Evolutionary conservation across 108 stramenopile species (phyloP), one percentile per base, ranked within the genome.

Genomic region (Nitzschia sp.): DNA sequence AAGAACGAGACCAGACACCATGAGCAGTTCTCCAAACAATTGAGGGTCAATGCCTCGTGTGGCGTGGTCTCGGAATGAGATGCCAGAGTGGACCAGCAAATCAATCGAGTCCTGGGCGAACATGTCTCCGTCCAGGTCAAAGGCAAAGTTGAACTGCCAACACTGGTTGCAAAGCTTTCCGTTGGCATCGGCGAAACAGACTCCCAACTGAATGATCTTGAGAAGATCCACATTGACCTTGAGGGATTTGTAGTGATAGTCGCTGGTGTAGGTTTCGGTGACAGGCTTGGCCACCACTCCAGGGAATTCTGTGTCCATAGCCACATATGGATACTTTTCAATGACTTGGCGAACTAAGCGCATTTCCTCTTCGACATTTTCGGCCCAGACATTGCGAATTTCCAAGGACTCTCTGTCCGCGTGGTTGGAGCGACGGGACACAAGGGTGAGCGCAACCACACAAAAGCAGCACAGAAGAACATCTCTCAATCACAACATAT

Each of bases 61-160:
- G 48, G 92, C 94, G 74, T 97, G 97, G 73, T 89, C 89, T 21
- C 89, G 84, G 58, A 99, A 97, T 56, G 94, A 92, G 56, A 99
- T 98, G 14, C 99, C 99, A 8, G 90, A 90, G 41, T 88, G 75
- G 39, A 92, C 86, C 67, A 99, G 76, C 57, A 98, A 83, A 73
- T 98, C 95, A 70, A 99, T 99, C 34, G 93, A 95, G 69, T 98
- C 99, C 69, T 98, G 96, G 1, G 97, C 97, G 82, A 96, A 98
- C 91, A 98, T 98, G 81, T 99, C 99, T 62, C 92, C 96, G 38
- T 80, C 80, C 41, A 98, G 70, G 67, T 84, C 83, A 72, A 98
- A 99, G 58, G 85, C 79, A 75, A 99, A 98, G 81, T 99, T 98
- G 83, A 99, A 98, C 78, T 99, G 99, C 97, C 97, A 99, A 74